Conservation (phyloP, 2,329 filamentous ascomycete genomes). For the Xylaria sp. region DNA sequence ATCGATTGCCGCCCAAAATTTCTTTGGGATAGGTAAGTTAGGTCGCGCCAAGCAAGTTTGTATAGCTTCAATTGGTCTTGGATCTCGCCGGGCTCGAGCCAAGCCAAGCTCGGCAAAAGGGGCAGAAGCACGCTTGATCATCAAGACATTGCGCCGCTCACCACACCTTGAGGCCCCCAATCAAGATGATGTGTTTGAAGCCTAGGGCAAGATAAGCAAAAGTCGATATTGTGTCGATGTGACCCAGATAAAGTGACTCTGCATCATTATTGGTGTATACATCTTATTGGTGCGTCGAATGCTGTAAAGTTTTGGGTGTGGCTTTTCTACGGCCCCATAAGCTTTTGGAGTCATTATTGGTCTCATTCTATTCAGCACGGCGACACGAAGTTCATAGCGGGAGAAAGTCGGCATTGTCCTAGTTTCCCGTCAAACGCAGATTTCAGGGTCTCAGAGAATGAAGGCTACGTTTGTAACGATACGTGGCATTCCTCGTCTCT, state of each 20-base stretch:
- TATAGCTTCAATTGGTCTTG: not conserved
- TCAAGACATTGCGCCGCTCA: not conserved
- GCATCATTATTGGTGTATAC: not conserved
- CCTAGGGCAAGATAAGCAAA: slow-evolving; percentile 6
- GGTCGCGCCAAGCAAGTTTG: not conserved
- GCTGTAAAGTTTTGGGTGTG: not conserved
- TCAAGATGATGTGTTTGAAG: not conserved
- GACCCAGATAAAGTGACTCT: not conserved
- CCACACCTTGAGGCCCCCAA: not conserved
- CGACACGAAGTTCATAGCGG: not conserved
- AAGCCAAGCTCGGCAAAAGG: not conserved
- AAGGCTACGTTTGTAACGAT: no score
- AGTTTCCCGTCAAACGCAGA: not conserved
- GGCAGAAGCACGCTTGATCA: not conserved
- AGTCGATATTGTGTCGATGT: not conserved
- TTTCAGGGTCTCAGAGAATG: not conserved
- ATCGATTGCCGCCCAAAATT: not conserved
- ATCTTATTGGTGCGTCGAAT: not conserved
- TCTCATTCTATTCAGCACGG: not conserved
- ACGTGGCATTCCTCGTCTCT: no score
- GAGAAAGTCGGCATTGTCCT: not conserved
- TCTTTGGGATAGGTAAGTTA: not conserved
- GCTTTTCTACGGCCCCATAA: not conserved
- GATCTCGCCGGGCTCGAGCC: not conserved
- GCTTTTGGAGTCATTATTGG: not conserved